phyloP scores from a whole-genome alignment of 768 basidiomycete genomes.

The Podaxis carcinomalis region DNA sequence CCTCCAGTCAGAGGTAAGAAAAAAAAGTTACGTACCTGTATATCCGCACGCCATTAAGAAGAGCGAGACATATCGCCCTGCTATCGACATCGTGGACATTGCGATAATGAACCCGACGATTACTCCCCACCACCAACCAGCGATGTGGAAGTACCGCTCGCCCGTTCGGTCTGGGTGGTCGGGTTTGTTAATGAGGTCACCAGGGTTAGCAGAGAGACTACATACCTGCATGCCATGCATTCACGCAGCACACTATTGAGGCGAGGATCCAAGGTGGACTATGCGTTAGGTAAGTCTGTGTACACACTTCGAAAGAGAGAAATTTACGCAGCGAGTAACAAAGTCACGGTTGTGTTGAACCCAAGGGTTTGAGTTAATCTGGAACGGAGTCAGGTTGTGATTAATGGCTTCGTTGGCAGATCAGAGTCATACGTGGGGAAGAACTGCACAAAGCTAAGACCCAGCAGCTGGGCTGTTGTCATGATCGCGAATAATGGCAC shows the following conservation, averaged over 20 bases:
- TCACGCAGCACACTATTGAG: slow-evolving; percentile 38
- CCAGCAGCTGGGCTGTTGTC: slow-evolving; percentile 40
- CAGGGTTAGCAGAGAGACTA: neutral
- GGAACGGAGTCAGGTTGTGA: neutral
- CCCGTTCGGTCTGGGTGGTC: slow-evolving; percentile 40
- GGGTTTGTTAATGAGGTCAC: neutral
- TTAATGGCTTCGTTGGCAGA: neutral
- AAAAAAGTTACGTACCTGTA: neutral
- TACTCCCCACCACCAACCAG: slow-evolving; percentile 49
- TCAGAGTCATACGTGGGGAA: slow-evolving; percentile 36
- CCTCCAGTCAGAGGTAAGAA: neutral
- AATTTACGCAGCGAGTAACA: slow-evolving; percentile 51
- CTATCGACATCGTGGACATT: slow-evolving; percentile 41
- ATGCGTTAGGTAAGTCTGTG: neutral
- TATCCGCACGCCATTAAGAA: slow-evolving; percentile 55
- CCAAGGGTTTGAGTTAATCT: slow-evolving; percentile 55
- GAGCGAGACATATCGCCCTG: slow-evolving; percentile 50
- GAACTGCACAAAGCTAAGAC: slow-evolving; percentile 54
- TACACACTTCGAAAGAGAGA: neutral
- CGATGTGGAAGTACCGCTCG: slow-evolving; percentile 57
- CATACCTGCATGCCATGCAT: slow-evolving; percentile 46
- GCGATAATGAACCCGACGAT: slow-evolving; percentile 57
- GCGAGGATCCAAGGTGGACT: slow-evolving; percentile 62
- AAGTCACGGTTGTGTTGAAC: slow-evolving; percentile 47
- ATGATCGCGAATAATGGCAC: slow-evolving; percentile 48